Evolutionary conservation across 2,329 filamentous ascomycete species (phyloP), one percentile per base, ranked within the genome.

Genomic region (Colletotrichum karsti): DNA sequence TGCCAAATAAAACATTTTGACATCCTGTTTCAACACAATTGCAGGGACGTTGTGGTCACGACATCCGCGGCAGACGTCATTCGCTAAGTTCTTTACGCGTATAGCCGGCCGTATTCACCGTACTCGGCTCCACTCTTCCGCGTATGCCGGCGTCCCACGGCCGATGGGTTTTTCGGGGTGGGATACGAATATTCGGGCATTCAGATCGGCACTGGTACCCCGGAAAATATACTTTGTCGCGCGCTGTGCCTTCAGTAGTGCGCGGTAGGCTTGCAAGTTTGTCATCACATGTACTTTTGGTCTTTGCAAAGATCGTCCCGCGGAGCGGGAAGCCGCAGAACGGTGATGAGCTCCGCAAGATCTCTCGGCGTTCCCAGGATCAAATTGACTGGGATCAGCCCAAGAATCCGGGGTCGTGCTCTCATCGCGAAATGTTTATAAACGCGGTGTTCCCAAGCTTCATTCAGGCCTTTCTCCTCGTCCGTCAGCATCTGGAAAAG

Each of bases 221-320:
- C 42, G 10, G 1, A 24, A 8, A 18, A 22, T 46, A 46, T 15
- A 15, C 2, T 10, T 13, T 22, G 42, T 22, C 6, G 12, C 42
- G 20, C 6, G 12, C 20, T 5, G 0, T 2, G 0, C 18, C 3
- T 1, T 8, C 13, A 1, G 1, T 24, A 46, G 1, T 10, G 6
- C 12, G 9, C 24, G 2, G 42, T 6, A 46, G 20, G 6, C 20
- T 46, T n/a, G 42, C 2, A 24, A 13, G 15, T 13, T 2, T 24
- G 1, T 1, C 42, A 18, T 13, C 2, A 22, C 42, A n/a, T 22
- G 12, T 15, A 18, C 20, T 24, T 15, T 46, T 22, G 42, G 18
- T 22, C 1, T 46, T 46, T 22, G 42, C 18, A 7, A 22, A 61
- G 46, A 61, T 53, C 24, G 1, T 42, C 24, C 39, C 15, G 3